Evolutionary conservation across 2,329 filamentous ascomycete genomes (phyloP), one percentile per base, ranked within the genome.

Genomic region (Botrytis hyacinthi): DNA sequence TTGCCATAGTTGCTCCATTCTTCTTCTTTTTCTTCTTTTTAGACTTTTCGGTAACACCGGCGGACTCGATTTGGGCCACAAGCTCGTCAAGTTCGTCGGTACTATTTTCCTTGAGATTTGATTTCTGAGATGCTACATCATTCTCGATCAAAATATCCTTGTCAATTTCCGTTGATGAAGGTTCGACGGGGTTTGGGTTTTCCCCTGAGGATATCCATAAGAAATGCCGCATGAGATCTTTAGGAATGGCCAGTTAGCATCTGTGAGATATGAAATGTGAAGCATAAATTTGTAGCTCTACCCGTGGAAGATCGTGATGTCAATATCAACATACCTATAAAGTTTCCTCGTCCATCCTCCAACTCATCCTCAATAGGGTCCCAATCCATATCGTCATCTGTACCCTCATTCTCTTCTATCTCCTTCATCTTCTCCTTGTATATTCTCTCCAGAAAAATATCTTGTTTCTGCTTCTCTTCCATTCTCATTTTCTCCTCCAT

Each of bases 361-460:
- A 84, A 75, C 3, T 85, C 80, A 76, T 86, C 84, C 51, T 85
- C 83, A 68, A 86, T 85, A 10, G 84, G 85, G 79, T 87, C 85
- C 84, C 85, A 87, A 37, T 82, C 81, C 44, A 81, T 79, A 35
- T 75, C 75, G 32, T 80, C 78, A 42, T 82, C 81, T 37, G 78
- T 80, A 65, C 82, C 81, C 46, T 70, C 70, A 44, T 66, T 72
- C 29, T 75, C 73, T 8, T 63, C 48, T 18, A 75, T 65, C n/a
- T 82, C 78, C 35, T 78, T 80, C 65, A 84, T 77, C 1, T 83
- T 80, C 74, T 86, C 83, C 67, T 81, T 80, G 76, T 84, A 85
- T 1, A 80, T 81, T 61, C 82, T 77, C 48, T 86, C 81, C 8
- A 87, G 80, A 73, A 82, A 86, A 10, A 81, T 80, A 62, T 86